Evolutionary conservation across 306 rosid genomes (phyloP).

Genomic region (Gillenia trifoliata): DNA sequence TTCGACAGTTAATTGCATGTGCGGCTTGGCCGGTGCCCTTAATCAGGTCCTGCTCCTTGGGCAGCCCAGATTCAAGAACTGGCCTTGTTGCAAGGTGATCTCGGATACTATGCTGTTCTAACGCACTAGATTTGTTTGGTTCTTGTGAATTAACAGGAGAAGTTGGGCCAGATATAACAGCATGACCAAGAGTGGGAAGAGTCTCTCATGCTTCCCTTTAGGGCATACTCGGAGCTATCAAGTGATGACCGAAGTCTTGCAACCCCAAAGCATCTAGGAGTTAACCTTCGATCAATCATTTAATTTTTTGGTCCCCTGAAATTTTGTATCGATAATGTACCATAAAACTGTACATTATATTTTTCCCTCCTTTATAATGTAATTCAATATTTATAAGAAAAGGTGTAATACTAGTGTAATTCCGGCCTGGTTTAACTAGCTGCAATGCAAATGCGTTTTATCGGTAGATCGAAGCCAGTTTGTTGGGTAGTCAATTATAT

Average conservation of each 20-base stretch:
- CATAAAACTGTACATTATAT: conserved; percentile 1
- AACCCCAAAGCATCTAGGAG: background rate
- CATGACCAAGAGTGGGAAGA: background rate
- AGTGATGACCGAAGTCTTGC: background rate
- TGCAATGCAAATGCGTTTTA: background rate
- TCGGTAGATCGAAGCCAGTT: background rate
- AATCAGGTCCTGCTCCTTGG: background rate
- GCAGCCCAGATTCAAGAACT: background rate
- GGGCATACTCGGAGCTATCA: background rate
- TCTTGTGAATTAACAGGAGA: conserved; percentile 62
- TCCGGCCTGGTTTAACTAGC: background rate
- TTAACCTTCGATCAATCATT: background rate
- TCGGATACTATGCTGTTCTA: background rate
- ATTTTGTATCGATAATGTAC: conserved; percentile 25
- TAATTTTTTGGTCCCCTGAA: background rate
- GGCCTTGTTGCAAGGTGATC: background rate
- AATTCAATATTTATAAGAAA: background rate
- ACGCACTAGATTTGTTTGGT: conserved; percentile 5
- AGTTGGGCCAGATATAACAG: conserved; percentile 61
- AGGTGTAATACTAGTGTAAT: background rate
- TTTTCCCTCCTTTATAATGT: background rate
- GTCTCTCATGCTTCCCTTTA: background rate
- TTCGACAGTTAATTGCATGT: too few relatives aligned
- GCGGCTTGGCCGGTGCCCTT: too few relatives aligned
- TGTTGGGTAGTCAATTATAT: too few relatives aligned